phyloP scores from a whole-genome alignment of 2,329 filamentous ascomycete species.

The Aspergillus glaucus region DNA sequence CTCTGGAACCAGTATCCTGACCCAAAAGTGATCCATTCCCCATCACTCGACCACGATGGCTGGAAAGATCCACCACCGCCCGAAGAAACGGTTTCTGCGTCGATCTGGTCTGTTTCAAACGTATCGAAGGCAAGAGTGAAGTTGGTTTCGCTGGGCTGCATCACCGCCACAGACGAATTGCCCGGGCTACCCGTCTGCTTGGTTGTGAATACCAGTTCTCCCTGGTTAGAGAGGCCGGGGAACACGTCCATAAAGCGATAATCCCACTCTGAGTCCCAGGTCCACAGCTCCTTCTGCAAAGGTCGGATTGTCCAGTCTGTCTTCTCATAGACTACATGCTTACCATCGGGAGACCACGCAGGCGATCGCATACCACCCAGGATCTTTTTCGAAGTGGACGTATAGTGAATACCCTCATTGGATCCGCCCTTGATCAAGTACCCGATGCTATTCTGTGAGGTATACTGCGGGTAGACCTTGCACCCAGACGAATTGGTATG shows the following conservation, averaged over 20 bases:
- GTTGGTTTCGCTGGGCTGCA: neutral
- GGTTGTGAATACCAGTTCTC: neutral
- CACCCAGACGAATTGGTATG: neutral
- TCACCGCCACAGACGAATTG: neutral
- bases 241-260: conserved; percentile 8
- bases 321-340: conserved; percentile 7
- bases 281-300: conserved; percentile 2
- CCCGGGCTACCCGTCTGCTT: neutral
- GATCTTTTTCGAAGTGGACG: neutral
- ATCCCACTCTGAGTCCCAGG: conserved; percentile 6
- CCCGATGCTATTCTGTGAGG: conserved; percentile 2
- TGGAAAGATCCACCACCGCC: neutral
- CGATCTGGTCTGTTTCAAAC: neutral
- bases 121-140: neutral
- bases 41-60: neutral
- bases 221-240: neutral
- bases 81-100: neutral
- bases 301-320: conserved; percentile 2
- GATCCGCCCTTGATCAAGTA: conserved; percentile 4
- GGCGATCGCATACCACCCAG: conserved; percentile 2
- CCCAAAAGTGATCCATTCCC: conserved; percentile 3
- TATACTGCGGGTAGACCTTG: conserved; percentile 6
- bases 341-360: conserved; percentile 6
- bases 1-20: conserved; percentile 10
- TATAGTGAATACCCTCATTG: conserved; percentile 5